These are phyloP conservation scores for Ganoderma resinaceum DNA, from an alignment of 1,284 basidiomycete genomes.

Conservation along the genomic window DNA sequence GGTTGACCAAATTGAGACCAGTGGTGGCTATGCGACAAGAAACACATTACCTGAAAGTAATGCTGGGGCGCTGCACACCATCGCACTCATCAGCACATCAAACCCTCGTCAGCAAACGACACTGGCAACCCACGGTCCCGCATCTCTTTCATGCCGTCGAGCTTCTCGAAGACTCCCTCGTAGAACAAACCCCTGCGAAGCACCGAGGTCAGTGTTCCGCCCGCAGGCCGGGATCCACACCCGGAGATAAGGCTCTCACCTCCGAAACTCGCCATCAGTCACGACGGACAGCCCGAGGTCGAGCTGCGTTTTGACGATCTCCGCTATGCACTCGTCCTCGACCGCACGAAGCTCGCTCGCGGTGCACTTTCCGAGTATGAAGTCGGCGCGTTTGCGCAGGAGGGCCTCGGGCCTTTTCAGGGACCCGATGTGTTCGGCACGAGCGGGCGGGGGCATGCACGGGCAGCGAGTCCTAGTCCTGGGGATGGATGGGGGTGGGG, in stretches of 20 bases:
- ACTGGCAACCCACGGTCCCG: conserved; percentile 4
- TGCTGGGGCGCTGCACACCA: conserved; percentile 17
- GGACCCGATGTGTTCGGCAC: conserved; percentile 50
- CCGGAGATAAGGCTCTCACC: conserved; percentile 23
- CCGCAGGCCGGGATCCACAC: not conserved
- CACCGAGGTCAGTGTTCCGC: not conserved
- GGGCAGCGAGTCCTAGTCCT: not conserved
- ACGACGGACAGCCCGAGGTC: conserved; percentile 46
- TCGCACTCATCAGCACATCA: not conserved
- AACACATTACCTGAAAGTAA: conserved; percentile 17
- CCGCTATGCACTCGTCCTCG: conserved; percentile 42
- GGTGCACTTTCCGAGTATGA: conserved; percentile 41
- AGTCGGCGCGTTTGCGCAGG: conserved; percentile 44
- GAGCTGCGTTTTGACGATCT: conserved; percentile 46
- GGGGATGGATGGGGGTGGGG: not conserved
- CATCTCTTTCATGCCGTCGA: conserved; percentile 58
- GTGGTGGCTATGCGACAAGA: no score
- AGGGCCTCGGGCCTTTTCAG: conserved; percentile 50
- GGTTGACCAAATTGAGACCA: not conserved
- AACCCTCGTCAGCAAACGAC: not conserved
- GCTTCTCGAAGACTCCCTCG: conserved; percentile 62
- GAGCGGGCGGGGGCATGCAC: conserved; percentile 18
- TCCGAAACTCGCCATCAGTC: conserved; percentile 55
- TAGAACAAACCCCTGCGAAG: conserved; percentile 53
- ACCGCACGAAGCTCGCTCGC: conserved; percentile 40